Percentiles rank a stretch among this genome's conserved stretches.
These are phyloP conservation scores for Trichoderma koningii DNA, from an alignment of 2,329 filamentous ascomycete genomes.

Conservation along the genomic window DNA sequence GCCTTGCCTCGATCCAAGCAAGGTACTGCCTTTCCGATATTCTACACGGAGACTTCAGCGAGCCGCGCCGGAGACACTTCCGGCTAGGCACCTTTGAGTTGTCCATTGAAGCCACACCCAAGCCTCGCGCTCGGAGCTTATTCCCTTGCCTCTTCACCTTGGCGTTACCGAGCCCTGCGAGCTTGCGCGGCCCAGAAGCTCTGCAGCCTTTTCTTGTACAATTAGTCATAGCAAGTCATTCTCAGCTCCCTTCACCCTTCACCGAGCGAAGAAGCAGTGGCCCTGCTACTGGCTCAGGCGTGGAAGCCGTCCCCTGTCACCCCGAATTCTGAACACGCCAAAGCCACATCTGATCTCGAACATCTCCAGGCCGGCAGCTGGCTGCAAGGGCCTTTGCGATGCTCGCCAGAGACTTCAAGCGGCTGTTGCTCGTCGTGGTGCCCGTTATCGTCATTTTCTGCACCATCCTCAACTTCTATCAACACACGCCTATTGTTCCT, in stretches of 20 bases:
- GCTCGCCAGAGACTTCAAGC: slow-evolving; percentile 40
- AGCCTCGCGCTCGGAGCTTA: too few species aligned
- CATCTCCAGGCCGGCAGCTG: not conserved
- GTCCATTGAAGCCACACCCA: too few species aligned
- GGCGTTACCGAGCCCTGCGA: not conserved
- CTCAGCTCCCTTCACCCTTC: too few species aligned
- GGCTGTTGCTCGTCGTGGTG: slow-evolving; percentile 37
- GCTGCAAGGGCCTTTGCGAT: slow-evolving; percentile 32
- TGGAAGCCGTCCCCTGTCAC: slow-evolving; percentile 7
- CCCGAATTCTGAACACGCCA: not conserved
- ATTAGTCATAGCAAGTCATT: not conserved
- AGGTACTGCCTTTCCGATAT: too few species aligned
- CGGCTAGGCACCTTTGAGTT: too few species aligned
- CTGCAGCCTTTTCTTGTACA: not conserved
- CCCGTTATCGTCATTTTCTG: slow-evolving; percentile 39
- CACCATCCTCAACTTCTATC: slow-evolving; percentile 33
- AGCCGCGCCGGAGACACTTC: too few species aligned
- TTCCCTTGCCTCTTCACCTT: too few species aligned
- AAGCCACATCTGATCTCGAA: slow-evolving; percentile 2
- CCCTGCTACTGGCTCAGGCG: not conserved
- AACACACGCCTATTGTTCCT: not conserved
- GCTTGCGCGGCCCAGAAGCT: not conserved
- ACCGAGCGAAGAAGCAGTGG: too few species aligned
- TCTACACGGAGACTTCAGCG: too few species aligned
- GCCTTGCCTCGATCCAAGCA: too few species aligned